Conservation (phyloP, 441 rosid species). For the Geranium incanum region DNA sequence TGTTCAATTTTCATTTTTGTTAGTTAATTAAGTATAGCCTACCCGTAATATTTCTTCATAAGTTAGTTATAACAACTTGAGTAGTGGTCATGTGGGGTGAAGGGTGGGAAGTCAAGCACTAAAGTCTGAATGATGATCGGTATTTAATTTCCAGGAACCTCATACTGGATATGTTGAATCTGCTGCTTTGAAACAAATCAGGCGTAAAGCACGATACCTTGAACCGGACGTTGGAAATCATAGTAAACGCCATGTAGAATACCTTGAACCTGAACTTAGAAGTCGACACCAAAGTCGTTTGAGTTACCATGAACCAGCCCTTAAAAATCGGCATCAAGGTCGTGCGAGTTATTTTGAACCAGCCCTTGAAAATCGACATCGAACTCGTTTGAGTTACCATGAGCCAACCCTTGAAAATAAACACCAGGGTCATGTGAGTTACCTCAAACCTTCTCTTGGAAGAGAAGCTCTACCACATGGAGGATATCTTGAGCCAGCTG, state of each 20-base stretch:
- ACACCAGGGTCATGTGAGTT: slow-evolving; percentile 12
- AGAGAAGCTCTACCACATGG: slow-evolving; percentile 21
- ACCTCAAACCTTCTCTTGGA: slow-evolving; percentile 14
- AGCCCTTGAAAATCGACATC: slow-evolving; percentile 9
- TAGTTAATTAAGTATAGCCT: too few relatives aligned
- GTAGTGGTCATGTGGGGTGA: neutral
- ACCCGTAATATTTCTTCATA: too few relatives aligned
- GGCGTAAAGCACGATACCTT: neutral
- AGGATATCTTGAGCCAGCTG: slow-evolving; percentile 18
- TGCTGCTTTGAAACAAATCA: neutral
- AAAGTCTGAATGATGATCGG: neutral
- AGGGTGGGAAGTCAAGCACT: neutral
- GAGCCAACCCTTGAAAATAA: slow-evolving; percentile 1
- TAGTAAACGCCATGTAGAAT: slow-evolving; percentile 9
- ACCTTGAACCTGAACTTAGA: slow-evolving; percentile 5
- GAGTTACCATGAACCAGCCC: neutral
- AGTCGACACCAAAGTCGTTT: slow-evolving; percentile 13
- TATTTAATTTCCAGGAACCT: slow-evolving; percentile 18
- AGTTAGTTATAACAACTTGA: too few relatives aligned
- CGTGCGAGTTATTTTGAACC: slow-evolving; percentile 11
- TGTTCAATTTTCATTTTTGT: neutral
- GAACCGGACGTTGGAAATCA: neutral
- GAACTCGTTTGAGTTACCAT: slow-evolving; percentile 13
- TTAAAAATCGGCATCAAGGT: slow-evolving; percentile 5
- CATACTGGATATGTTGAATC: slow-evolving; percentile 16